Evolutionary conservation across 805 yeast genomes (phyloP), one percentile per base, ranked within the genome.

Genomic region (Teunomyces stri): DNA sequence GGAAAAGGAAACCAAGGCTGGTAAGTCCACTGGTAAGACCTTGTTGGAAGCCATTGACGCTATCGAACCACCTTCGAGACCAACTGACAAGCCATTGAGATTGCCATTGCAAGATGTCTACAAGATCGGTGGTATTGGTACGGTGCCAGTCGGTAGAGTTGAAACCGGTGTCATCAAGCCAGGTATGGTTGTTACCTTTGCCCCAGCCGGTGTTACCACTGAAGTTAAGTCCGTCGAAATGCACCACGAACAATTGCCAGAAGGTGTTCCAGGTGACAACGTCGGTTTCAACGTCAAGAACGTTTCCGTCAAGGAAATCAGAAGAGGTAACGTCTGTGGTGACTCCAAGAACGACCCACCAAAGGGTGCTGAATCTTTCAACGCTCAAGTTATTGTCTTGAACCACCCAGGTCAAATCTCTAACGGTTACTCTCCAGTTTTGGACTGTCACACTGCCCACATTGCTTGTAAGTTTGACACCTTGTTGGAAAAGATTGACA

Each of bases 271-370:
- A 75, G 96, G 95, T 83, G 95, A 87, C 86, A 85, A 84, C 69
- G 90, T 85, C 62, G 90, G 92, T 63, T 80, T 87, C 86, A 88
- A 87, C 83, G 87, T 87, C 74, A 88, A 88, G 89, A 83, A 85
- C 77, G 90, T 86, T 67, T 85, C 91, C 72, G 87, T 84, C 59
- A 85, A 87, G 82, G 94, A 88, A 67, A 84, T 87, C 67, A 85
- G 89, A 75, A 86, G 91, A 80, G 96, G 96, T 79, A 88, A 88
- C 87, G 91, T 88, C 60, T 79, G 87, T 75, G 90, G 94, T 80
- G 90, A 85, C 82, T 82, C 90, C 73, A 83, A 85, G 83, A 81
- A 84, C 81, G 94, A 87, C 71, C 91, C 94, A 67, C 92, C 94
- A 68, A 70, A 77, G 76, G 92, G 81, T 61, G 74, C 82, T 68